These are phyloP conservation scores for Tylopilus rubrobrunneus DNA, from an alignment of 768 basidiomycete genomes.

Conservation along the genomic window DNA sequence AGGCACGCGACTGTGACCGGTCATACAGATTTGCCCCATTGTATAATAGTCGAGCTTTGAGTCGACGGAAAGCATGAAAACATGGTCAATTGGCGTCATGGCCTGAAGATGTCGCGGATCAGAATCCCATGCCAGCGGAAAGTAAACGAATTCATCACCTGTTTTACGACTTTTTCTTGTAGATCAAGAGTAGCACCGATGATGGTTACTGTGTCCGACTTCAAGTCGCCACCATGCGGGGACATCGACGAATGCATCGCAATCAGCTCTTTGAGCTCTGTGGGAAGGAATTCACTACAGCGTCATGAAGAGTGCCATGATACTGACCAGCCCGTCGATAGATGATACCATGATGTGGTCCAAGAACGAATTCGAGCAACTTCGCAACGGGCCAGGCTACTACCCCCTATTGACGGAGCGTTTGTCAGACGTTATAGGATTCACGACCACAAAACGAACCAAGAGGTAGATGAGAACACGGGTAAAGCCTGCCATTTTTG, in stretches of 20 bases:
- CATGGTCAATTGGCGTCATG: slow-evolving; percentile 75
- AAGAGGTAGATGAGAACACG: slow-evolving; percentile 63
- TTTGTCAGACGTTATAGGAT: not conserved
- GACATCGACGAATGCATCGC: slow-evolving; percentile 77
- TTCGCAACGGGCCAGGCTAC: slow-evolving; percentile 87
- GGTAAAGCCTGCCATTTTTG: slow-evolving; percentile 76
- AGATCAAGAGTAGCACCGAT: slow-evolving; percentile 87
- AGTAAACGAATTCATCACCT: slow-evolving; percentile 33
- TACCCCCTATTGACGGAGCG: slow-evolving; percentile 44
- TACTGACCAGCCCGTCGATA: slow-evolving; percentile 65
- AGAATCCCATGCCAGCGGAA: not conserved
- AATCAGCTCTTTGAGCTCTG: slow-evolving; percentile 85
- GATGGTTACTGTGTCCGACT: slow-evolving; percentile 83
- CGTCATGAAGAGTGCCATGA: not conserved
- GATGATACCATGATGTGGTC: slow-evolving; percentile 86
- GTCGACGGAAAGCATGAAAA: slow-evolving; percentile 88
- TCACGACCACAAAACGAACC: slow-evolving; percentile 33
- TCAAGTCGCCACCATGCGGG: slow-evolving; percentile 79
- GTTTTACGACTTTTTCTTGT: slow-evolving; percentile 79
- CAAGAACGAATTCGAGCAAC: slow-evolving; percentile 71
- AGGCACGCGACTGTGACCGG: slow-evolving; percentile 81
- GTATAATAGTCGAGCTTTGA: slow-evolving; percentile 78
- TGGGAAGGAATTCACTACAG: not conserved
- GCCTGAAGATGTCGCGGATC: slow-evolving; percentile 39
- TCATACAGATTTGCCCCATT: slow-evolving; percentile 69